Conservation (phyloP, 176 grass and related monocot species). For the Neostapfia colusana region DNA sequence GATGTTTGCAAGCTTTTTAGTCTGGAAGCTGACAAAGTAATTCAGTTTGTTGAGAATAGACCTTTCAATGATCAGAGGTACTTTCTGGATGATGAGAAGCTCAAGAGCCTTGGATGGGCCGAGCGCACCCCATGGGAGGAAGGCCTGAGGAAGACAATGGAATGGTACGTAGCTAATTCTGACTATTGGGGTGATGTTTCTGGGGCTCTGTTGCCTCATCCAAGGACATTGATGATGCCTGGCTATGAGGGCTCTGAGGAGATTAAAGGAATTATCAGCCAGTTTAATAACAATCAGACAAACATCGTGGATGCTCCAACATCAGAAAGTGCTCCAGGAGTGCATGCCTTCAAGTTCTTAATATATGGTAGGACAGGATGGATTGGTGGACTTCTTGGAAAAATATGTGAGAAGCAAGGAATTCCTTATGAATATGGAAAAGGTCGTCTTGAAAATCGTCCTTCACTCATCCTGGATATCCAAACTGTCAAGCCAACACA, state of each 20-base stretch:
- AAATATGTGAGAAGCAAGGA: conserved; percentile 81
- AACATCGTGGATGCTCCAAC: conserved; percentile 48
- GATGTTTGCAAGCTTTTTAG: conserved; percentile 86
- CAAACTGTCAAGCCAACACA: conserved; percentile 76
- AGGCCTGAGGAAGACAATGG: conserved; percentile 80
- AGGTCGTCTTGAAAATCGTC: conserved; percentile 65
- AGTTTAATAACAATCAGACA: conserved; percentile 48
- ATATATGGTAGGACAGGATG: conserved; percentile 83
- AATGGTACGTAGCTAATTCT: conserved; percentile 79
- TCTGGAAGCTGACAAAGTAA: conserved; percentile 63
- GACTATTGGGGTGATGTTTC: conserved; percentile 89
- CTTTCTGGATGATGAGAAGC: conserved; percentile 84
- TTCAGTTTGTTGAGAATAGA: conserved; percentile 80
- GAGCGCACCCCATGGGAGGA: conserved; percentile 79
- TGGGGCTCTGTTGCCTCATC: conserved; percentile 78
- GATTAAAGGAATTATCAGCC: conserved; percentile 59
- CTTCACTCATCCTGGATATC: conserved; percentile 58
- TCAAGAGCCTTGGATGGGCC: conserved; percentile 71
- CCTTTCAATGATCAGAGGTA: conserved; percentile 91
- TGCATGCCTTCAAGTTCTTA: conserved; percentile 57
- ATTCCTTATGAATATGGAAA: conserved; percentile 74
- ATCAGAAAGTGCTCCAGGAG: conserved; percentile 39
- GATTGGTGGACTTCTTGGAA: conserved; percentile 81
- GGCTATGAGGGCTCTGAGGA: conserved; percentile 65
- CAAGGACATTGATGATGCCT: conserved; percentile 84